phyloP scores from a whole-genome alignment of 768 basidiomycete genomes.

The Astraeus odoratus region DNA sequence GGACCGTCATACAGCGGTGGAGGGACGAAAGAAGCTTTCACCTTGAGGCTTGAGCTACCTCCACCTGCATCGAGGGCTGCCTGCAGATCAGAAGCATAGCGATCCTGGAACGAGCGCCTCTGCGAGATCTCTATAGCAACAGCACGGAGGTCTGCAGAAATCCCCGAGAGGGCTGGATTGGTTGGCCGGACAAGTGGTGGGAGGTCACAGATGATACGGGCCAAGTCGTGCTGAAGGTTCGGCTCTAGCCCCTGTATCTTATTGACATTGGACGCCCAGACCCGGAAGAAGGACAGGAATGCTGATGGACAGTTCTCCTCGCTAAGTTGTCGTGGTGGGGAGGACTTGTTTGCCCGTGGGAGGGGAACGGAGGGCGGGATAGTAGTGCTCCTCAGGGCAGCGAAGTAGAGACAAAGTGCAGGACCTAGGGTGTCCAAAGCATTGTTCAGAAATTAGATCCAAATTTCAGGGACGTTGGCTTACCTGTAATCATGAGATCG shows the following conservation, averaged over 20 bases:
- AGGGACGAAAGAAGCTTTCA: constrained; percentile 59
- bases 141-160: constrained; percentile 76
- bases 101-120: constrained; percentile 74
- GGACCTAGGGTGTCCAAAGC: constrained; percentile 43
- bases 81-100: constrained; percentile 69
- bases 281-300: constrained; percentile 61
- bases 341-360: constrained; percentile 46
- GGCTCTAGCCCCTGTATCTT: constrained; percentile 55
- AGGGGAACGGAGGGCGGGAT: constrained; percentile 76
- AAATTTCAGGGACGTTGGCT: constrained; percentile 11
- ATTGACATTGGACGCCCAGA: constrained; percentile 67
- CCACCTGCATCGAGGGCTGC: constrained; percentile 67
- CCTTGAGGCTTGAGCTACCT: constrained; percentile 26
- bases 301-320: constrained; percentile 60
- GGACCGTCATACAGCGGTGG: constrained; percentile 56
- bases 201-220: constrained; percentile 69
- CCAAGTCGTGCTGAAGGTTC: constrained; percentile 74
- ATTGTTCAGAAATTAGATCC: background rate
- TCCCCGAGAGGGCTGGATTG: constrained; percentile 41
- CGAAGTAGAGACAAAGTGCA: constrained; percentile 79
- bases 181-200: constrained; percentile 33
- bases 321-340: constrained; percentile 52
- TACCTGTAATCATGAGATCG: constrained; percentile 83
- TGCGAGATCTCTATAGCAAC: constrained; percentile 87
- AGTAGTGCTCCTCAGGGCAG: constrained; percentile 69